Evolutionary conservation across 1,284 basidiomycete species (phyloP).

Genomic region (Boletus mariae): DNA sequence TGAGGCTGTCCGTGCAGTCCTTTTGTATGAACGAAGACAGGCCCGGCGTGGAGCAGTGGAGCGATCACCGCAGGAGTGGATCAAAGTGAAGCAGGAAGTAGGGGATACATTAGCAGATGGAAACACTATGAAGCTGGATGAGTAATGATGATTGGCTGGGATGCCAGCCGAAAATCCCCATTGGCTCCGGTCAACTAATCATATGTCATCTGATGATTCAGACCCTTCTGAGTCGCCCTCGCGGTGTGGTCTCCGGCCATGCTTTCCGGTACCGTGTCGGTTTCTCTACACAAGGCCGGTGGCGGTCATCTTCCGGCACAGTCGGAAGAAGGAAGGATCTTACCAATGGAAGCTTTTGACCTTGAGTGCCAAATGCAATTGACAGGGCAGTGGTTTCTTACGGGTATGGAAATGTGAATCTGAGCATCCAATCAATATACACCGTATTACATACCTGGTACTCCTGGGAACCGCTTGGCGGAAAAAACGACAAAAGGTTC

Average conservation of each 20-base stretch:
- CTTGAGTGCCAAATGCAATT: constrained; percentile 87
- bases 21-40: constrained; percentile 36
- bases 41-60: constrained; percentile 25
- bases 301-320: constrained; percentile 24
- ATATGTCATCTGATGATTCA: constrained; percentile 42
- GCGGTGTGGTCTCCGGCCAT: constrained; percentile 46
- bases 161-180: constrained; percentile 11
- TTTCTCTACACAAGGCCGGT: constrained; percentile 50
- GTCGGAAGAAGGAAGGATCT: constrained; percentile 31
- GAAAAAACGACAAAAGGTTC: constrained; percentile 89
- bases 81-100: constrained; percentile 14
- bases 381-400: constrained; percentile 84
- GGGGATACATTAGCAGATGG: constrained; percentile 29
- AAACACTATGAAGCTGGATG: constrained; percentile 22
- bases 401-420: constrained; percentile 15
- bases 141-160: constrained; percentile 19
- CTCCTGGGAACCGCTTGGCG: constrained; percentile 90
- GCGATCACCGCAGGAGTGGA: constrained; percentile 20
- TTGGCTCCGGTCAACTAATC: constrained; percentile 13
- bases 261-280: constrained; percentile 59
- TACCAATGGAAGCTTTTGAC: constrained; percentile 85
- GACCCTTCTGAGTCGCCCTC: constrained; percentile 50
- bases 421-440: constrained; percentile 6
- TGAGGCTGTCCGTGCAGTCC: constrained; percentile 42
- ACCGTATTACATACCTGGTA: constrained; percentile 63